Conservation (phyloP, 163 green algal species). For the Smithsoniella earleae region DNA sequence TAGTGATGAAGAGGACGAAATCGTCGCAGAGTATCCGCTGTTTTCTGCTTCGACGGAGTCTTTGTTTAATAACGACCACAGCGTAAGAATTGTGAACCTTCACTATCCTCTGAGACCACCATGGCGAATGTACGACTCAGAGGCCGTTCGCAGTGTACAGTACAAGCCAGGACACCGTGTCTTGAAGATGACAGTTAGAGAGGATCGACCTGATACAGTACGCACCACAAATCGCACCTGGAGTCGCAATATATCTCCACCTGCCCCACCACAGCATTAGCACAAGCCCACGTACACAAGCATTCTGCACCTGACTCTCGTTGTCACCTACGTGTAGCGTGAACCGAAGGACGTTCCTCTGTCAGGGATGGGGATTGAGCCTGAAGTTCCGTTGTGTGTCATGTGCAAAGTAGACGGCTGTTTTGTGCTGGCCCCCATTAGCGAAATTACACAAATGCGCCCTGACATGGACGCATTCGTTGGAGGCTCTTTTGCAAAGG, state of each 20-base stretch:
- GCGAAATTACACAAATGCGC: conserved; percentile 20
- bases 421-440: conserved; percentile 7
- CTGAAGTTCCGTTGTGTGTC: conserved; percentile 6
- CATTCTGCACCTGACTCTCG: too few relatives aligned
- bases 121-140: not conserved
- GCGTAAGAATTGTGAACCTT: conserved; percentile 12
- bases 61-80: not conserved
- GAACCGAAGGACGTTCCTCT: conserved; percentile 13
- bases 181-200: not conserved
- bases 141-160: not conserved
- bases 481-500: not conserved
- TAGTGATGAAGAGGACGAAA: not conserved
- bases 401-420: conserved; percentile 24
- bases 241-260: too few relatives aligned
- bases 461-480: conserved; percentile 22
- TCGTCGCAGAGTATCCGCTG: conserved; percentile 4
- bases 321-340: too few relatives aligned
- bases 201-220: conserved; percentile 16
- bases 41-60: not conserved
- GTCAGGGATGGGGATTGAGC: not conserved
- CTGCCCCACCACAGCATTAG: too few relatives aligned
- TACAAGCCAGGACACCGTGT: conserved; percentile 11
- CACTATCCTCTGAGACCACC: conserved; percentile 15
- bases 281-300: too few relatives aligned
- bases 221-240: too few relatives aligned